A percentile compares a stretch with the other conserved stretches of the same genome.
Conservation (phyloP, 495 filamentous ascomycete genomes). For the Penicillium macrosclerotiorum region DNA sequence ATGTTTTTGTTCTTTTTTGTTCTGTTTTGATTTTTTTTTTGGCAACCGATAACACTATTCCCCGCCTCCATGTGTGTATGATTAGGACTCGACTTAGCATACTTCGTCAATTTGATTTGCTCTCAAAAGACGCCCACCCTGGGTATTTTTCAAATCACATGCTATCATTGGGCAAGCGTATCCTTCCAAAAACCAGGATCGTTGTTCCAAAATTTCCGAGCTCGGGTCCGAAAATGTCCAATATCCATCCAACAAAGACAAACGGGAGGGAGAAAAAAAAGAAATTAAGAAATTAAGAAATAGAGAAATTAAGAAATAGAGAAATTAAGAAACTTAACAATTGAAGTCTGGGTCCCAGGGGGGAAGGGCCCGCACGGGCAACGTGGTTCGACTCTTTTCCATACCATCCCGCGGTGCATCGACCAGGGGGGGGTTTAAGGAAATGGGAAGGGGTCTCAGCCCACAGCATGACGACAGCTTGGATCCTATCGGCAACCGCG, state of each 20-base stretch:
- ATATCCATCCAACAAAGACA: background rate
- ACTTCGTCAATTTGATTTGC: background rate
- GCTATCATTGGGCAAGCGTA: background rate
- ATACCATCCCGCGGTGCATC: constrained; percentile 12
- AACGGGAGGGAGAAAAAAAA: background rate
- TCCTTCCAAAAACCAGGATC: background rate
- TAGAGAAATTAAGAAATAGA: too few relatives aligned
- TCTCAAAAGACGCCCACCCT: background rate
- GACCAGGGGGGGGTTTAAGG: constrained; percentile 10
- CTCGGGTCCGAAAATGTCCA: constrained; percentile 2
- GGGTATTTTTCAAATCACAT: constrained; percentile 6
- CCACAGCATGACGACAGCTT: constrained; percentile 5
- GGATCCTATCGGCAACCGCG: background rate
- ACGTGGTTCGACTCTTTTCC: constrained; percentile 26
- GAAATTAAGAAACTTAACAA: background rate
- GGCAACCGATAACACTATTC: background rate
- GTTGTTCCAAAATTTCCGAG: background rate
- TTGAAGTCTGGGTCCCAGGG: constrained; percentile 14
- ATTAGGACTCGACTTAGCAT: background rate
- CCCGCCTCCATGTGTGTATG: background rate
- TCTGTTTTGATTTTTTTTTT: background rate
- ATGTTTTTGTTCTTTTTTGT: constrained; percentile 3
- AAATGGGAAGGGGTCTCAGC: constrained; percentile 15
- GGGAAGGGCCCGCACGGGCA: constrained; percentile 14
- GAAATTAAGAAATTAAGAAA: too few relatives aligned